Evolutionary conservation across 164 flowering plant species (phyloP).

Genomic region (Aristolochia fimbriata): DNA sequence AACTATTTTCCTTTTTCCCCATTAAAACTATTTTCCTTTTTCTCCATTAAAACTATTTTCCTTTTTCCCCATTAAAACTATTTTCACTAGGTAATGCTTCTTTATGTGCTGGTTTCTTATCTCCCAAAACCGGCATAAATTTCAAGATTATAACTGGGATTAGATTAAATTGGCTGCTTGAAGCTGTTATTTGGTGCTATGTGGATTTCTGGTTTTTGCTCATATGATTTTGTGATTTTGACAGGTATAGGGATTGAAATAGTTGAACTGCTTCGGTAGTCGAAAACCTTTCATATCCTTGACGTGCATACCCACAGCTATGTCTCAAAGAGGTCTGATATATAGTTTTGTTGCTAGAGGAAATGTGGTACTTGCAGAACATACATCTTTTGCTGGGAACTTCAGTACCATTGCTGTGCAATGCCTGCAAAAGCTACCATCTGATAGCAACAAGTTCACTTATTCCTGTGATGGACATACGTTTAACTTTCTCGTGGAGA

Average conservation of each 20-base stretch:
- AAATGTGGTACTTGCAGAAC: conserved; percentile 84
- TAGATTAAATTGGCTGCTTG: no score
- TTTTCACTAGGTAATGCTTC: no score
- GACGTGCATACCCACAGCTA: conserved; percentile 16
- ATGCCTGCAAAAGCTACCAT: conserved; percentile 84
- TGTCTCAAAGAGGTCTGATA: conserved; percentile 79
- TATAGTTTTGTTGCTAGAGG: conserved; percentile 98
- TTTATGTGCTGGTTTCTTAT: no score
- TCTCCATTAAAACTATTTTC: not conserved
- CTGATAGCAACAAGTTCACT: conserved; percentile 78
- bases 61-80: no score
- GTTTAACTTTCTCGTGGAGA: conserved; percentile 78
- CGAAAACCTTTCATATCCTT: not conserved
- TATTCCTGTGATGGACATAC: conserved; percentile 92
- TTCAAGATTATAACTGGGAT: no score
- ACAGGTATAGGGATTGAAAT: not conserved
- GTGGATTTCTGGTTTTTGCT: no score
- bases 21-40: no score
- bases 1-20: no score
- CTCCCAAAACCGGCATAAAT: no score
- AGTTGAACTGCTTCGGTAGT: no score
- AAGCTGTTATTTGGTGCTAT: no score
- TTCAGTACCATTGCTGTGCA: conserved; percentile 95
- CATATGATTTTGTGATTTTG: not conserved
- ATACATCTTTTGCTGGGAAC: conserved; percentile 83